These are phyloP conservation scores for Vitis riparia DNA, from an alignment of 164 flowering plant genomes.

Conservation along the genomic window DNA sequence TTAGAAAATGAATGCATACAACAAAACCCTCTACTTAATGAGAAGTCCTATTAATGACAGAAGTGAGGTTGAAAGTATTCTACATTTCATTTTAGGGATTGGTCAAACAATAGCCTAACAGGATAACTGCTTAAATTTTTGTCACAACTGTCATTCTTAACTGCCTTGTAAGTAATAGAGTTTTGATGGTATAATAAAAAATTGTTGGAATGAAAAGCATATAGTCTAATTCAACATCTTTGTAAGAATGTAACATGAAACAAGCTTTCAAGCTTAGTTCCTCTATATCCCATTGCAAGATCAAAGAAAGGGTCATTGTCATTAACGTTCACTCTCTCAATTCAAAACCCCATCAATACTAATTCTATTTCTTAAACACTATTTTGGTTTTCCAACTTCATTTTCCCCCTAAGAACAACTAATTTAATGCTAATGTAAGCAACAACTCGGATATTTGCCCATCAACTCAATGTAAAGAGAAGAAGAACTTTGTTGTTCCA, in stretches of 20 bases:
- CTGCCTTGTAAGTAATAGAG: slow-evolving; percentile 13
- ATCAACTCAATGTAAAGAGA: slow-evolving; percentile 16
- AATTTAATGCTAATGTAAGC: slow-evolving; percentile 10
- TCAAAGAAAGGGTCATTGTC: slow-evolving; percentile 8
- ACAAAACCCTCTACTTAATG: too few species aligned
- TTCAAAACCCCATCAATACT: background rate
- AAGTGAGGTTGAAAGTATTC: background rate
- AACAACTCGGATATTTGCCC: slow-evolving; percentile 12
- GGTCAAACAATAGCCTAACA: slow-evolving; percentile 14
- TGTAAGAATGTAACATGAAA: slow-evolving; percentile 22
- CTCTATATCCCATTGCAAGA: slow-evolving; percentile 6
- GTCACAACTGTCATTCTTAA: slow-evolving; percentile 5
- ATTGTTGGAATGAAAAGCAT: background rate
- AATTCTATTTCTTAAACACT: background rate
- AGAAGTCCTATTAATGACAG: too few species aligned
- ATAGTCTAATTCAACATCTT: background rate
- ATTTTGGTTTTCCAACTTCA: background rate
- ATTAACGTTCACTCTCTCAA: background rate
- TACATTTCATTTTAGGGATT: slow-evolving; percentile 17
- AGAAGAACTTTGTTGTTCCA: slow-evolving; percentile 18
- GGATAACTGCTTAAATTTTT: slow-evolving; percentile 6
- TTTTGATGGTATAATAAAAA: background rate
- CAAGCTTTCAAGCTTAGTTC: slow-evolving; percentile 15
- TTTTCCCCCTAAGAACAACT: background rate
- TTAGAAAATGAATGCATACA: too few species aligned